phyloP scores from a whole-genome alignment of 345 rosid species.

The Erodium maritimum region DNA sequence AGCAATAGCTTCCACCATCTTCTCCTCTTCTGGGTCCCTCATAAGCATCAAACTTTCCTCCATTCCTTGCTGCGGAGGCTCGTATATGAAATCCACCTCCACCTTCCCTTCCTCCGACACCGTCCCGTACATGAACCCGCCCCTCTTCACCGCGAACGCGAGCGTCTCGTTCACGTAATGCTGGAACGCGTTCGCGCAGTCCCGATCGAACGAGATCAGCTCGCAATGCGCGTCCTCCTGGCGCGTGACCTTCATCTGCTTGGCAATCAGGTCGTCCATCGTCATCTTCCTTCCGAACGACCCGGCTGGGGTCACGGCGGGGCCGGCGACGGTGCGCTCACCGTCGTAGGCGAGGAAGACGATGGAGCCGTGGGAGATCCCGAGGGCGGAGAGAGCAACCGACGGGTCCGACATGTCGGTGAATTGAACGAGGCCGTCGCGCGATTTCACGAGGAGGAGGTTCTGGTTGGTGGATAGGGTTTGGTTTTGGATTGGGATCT shows the following conservation, averaged over 20 bases:
- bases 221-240: slow-evolving; percentile 81
- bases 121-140: slow-evolving; percentile 88
- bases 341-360: slow-evolving; percentile 67
- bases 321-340: slow-evolving; percentile 52
- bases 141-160: slow-evolving; percentile 74
- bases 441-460: slow-evolving; percentile 60
- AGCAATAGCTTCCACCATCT: slow-evolving; percentile 64
- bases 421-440: slow-evolving; percentile 36
- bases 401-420: slow-evolving; percentile 59
- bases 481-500: slow-evolving; percentile 60
- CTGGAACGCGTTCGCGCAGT: slow-evolving; percentile 71
- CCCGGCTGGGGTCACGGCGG: slow-evolving; percentile 65
- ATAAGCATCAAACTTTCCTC: slow-evolving; percentile 46
- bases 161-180: slow-evolving; percentile 58
- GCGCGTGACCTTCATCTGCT: slow-evolving; percentile 71
- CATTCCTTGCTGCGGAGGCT: slow-evolving; percentile 78
- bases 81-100: slow-evolving; percentile 78
- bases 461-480: slow-evolving; percentile 66
- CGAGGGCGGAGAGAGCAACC: slow-evolving; percentile 44
- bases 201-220: slow-evolving; percentile 75
- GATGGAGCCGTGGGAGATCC: slow-evolving; percentile 64
- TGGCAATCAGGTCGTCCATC: slow-evolving; percentile 80
- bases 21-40: slow-evolving; percentile 63
- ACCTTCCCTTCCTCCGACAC: slow-evolving; percentile 66
- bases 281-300: slow-evolving; percentile 98